phyloP scores from a whole-genome alignment of 1,139 yeast species.

The Pichia sp. region DNA sequence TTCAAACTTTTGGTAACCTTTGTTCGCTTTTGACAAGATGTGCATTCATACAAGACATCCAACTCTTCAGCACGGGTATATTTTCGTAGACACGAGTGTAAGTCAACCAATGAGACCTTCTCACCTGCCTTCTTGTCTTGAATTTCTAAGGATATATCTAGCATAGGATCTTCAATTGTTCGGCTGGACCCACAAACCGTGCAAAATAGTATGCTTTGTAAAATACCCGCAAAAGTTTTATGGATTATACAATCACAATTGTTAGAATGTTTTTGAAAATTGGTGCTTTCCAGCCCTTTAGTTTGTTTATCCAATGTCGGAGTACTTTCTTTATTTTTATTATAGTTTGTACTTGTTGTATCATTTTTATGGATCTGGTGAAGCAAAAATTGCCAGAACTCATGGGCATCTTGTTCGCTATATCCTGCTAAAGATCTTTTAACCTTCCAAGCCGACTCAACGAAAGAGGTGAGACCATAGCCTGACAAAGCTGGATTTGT shows the following conservation, averaged over 20 bases:
- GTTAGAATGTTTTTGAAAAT: conserved; percentile 2
- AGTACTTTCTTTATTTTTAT: conserved; percentile 18
- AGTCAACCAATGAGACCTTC: conserved; percentile 20
- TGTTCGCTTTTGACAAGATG: conserved; percentile 51
- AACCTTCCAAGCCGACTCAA: conserved; percentile 78
- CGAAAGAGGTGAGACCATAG: conserved; percentile 64
- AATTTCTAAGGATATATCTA: conserved; percentile 81
- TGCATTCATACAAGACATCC: conserved; percentile 68
- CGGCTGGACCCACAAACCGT: conserved; percentile 58
- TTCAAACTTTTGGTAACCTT: conserved; percentile 66
- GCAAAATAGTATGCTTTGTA: conserved; percentile 71
- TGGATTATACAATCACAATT: conserved; percentile 75
- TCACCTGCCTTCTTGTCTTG: conserved; percentile 25
- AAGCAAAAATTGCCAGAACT: conserved; percentile 84
- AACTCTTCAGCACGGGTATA: conserved; percentile 73
- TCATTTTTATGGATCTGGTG: conserved; percentile 69
- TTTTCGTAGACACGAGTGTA: conserved; percentile 63
- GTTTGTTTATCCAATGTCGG: conserved; percentile 14
- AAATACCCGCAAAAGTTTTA: conserved; percentile 65
- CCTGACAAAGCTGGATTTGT: conserved; percentile 52
- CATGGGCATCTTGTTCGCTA: conserved; percentile 97
- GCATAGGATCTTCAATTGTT: conserved; percentile 76
- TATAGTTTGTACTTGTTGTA: conserved; percentile 17
- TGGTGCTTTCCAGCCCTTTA: background rate
- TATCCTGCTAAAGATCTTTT: conserved; percentile 85